A percentile compares a stretch with the other conserved stretches of the same genome.
These are phyloP conservation scores for Hyaloperonospora brassicae DNA, from an alignment of 352 stramenopile species.

Conservation along the genomic window DNA sequence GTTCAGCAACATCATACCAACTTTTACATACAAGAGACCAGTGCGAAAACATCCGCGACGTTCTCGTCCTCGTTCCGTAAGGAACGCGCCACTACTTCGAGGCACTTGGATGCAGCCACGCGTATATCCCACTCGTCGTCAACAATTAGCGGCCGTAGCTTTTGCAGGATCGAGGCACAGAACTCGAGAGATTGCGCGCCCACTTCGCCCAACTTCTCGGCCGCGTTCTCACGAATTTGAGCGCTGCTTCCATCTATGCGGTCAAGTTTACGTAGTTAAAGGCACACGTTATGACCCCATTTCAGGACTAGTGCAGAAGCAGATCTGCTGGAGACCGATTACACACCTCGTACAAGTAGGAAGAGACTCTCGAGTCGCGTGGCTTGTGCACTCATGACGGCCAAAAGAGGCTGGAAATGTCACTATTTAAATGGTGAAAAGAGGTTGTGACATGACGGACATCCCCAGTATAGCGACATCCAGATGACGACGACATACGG, in stretches of 20 bases:
- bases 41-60: constrained; percentile 37
- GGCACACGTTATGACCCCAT: background rate
- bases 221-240: constrained; percentile 61
- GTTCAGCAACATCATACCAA: background rate
- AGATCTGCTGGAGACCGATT: background rate
- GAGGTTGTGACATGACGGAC: too few relatives aligned
- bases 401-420: too few relatives aligned
- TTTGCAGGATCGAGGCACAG: constrained; percentile 48
- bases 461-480: too few relatives aligned
- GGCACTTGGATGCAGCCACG: constrained; percentile 55
- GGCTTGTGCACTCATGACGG: constrained; percentile 28
- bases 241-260: constrained; percentile 54
- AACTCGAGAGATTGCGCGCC: constrained; percentile 35
- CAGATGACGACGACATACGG: too few relatives aligned
- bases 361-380: constrained; percentile 75
- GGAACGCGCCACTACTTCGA: constrained; percentile 45
- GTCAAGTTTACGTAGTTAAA: constrained; percentile 9
- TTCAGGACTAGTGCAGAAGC: background rate
- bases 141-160: constrained; percentile 47
- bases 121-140: constrained; percentile 63
- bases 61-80: constrained; percentile 24
- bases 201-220: constrained; percentile 60
- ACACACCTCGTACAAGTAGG: constrained; percentile 54
- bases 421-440: too few relatives aligned
- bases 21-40: constrained; percentile 31